These are phyloP conservation scores for Populus pruinosa DNA, from an alignment of 345 rosid genomes.

Conservation along the genomic window DNA sequence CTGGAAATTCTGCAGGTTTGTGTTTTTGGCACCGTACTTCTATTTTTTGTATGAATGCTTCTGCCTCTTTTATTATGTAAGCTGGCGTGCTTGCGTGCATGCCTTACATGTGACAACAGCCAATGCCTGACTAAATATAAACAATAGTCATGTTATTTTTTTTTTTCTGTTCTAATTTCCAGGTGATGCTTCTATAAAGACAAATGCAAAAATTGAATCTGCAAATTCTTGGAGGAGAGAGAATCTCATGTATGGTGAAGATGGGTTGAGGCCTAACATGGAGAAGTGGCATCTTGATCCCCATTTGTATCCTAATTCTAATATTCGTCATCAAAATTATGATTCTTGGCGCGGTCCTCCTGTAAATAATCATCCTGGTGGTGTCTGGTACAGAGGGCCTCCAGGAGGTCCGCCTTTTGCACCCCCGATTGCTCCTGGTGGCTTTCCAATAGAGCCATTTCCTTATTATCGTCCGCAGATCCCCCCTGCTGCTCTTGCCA, in stretches of 20 bases:
- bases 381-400: constrained; percentile 90
- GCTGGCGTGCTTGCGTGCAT: not conserved
- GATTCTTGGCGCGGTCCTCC: constrained; percentile 84
- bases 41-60: not conserved
- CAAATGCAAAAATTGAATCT: constrained; percentile 37
- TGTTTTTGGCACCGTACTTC: constrained; percentile 8
- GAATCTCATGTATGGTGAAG: constrained; percentile 48
- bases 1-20: constrained; percentile 48
- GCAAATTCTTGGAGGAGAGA: constrained; percentile 71
- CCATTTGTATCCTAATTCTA: constrained; percentile 57
- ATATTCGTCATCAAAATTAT: constrained; percentile 57
- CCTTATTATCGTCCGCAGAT: constrained; percentile 72
- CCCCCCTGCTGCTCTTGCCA: constrained; percentile 48
- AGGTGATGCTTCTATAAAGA: constrained; percentile 44
- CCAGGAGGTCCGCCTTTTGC: constrained; percentile 77
- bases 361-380: constrained; percentile 75
- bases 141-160: not conserved
- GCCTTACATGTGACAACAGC: not conserved
- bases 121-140: not conserved
- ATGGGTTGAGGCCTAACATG: constrained; percentile 43
- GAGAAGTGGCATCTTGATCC: constrained; percentile 73
- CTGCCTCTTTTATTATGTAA: not conserved
- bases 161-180: constrained; percentile 1
- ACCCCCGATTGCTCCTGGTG: constrained; percentile 69
- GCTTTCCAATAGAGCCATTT: constrained; percentile 82